Base-by-base conservation (phyloP, 805 yeast species). In the Suhomyces vadensis region DNA sequence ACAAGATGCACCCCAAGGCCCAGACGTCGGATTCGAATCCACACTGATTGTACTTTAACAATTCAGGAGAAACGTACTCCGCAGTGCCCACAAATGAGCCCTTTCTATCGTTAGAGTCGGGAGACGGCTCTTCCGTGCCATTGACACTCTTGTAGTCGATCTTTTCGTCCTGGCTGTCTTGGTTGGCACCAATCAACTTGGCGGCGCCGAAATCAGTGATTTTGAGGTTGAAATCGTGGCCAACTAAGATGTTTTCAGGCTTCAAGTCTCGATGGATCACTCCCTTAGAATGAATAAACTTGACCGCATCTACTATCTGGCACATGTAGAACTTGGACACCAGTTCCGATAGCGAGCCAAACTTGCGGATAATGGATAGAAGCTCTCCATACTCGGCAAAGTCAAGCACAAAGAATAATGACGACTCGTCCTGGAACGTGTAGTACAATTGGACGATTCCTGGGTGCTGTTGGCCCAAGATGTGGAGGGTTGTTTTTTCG, bases 181-280 rank as follows among this genome's bases (percentile, higher is more conserved):
- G 60, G 25, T 45, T 40, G 17, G 53, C 52, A 14, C 67, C 74
- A 11, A 87, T 67, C 4, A 88, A 70, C 61, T 87, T 89, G 1
- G 98, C 99, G n/a, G 98, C 96, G 8, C 99, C 99, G 64, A 94
- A 94, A 66, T 94, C 99, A 1, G 98, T 94, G 44, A 94, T 83
- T 78, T 91, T 89, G 47, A 94, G 68, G 56, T 87, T 83, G 79
- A 91, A 88, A 44, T 88, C 94, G 48, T 81, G 81, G 57, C 87
- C 92, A 37, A 94, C 77, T 53, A 92, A 64, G 39, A 92, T 86
- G 60, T 92, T 92, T 57, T 92, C 99, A 0, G 99, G 99, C 63
- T 92, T 92, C 56, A 94, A 69, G 65, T 94, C 99, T 49, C 99
- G 75, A 61, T 92, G 99, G 14, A 94, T 86, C 8, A 92, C 87